Base-by-base conservation (phyloP, 768 basidiomycete genomes). In the Boletus sp. region DNA sequence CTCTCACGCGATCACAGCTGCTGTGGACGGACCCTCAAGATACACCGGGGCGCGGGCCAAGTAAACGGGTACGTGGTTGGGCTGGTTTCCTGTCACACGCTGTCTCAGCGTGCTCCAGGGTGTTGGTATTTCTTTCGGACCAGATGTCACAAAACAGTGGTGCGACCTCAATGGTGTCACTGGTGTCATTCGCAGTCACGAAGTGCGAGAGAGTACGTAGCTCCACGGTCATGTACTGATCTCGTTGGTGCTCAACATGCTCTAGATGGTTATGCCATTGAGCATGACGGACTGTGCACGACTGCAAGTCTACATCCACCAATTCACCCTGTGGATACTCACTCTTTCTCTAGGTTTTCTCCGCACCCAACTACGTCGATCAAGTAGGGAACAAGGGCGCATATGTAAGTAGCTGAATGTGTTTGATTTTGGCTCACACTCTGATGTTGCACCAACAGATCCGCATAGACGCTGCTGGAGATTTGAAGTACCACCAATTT, bases 21-120 rank as follows among this genome's bases (percentile, higher is more conserved):
- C 80, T 98, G 15, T 98, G 96, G 95, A 96, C 94, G 4, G 96
- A 98, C 72, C 96, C 97, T 21, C 97, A 98, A 71, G 87, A 88
- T 39, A 64, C 75, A 38, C 84, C 84, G 11, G 97, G 97, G 25
- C 85, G 97, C 27, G 96, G 97, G 6, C 96, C 97, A 13, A 95
- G 92, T 67, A 98, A 98, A 79, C 85, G 97, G 35, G 91, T 92
- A 68, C 47, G 88, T 72, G n/a, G 27, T 54, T 53, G 14, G 41
- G 30, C 14, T 55, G 41, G 30, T 44, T 38, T 44, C 32, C 15
- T 37, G 53, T 47, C 39, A 38, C 30, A 62, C 52, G 47, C 46
- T 30, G 44, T 52, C 60, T 58, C 51, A 61, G 37, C 49, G 43
- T 56, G 58, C 48, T 47, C 56, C 52, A 93, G 89, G 97, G 97